Evolutionary conservation across 176 grass and related monocot genomes (phyloP).

Genomic region (Carex parvula): DNA sequence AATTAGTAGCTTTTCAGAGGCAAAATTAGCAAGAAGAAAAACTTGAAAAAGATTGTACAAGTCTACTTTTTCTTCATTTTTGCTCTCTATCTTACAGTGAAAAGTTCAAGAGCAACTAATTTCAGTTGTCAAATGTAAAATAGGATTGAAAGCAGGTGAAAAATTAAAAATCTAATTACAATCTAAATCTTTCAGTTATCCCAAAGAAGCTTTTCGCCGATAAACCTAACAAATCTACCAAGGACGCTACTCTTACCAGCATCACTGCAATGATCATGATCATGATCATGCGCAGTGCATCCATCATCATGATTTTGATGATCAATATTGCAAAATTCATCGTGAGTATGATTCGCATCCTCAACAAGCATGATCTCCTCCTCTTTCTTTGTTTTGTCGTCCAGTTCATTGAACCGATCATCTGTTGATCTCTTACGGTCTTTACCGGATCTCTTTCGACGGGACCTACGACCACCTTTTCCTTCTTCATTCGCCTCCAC

Average conservation of each 20-base stretch:
- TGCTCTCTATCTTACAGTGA: slow-evolving; percentile 8
- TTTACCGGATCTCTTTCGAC: neutral
- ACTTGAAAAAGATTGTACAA: slow-evolving; percentile 17
- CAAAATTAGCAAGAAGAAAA: neutral
- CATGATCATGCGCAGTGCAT: slow-evolving; percentile 9
- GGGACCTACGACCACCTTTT: neutral
- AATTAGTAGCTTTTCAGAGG: neutral
- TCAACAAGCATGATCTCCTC: neutral
- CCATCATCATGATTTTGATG: slow-evolving; percentile 19
- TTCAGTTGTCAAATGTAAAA: neutral
- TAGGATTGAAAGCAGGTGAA: neutral
- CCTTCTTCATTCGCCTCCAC: slow-evolving; percentile 47
- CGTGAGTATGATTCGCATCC: slow-evolving; percentile 26
- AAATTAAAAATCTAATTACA: neutral
- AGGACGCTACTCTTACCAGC: slow-evolving; percentile 44
- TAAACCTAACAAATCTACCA: slow-evolving; percentile 67
- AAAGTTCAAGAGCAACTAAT: neutral
- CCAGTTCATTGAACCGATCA: neutral
- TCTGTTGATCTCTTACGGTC: neutral
- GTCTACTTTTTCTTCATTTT: slow-evolving; percentile 14
- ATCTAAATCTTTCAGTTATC: neutral
- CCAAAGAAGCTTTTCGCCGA: slow-evolving; percentile 56
- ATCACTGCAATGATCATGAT: neutral
- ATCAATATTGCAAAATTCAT: neutral
- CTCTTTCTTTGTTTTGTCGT: neutral